These are phyloP conservation scores for Candida schatavii DNA, from an alignment of 805 yeast genomes.

Conservation along the genomic window DNA sequence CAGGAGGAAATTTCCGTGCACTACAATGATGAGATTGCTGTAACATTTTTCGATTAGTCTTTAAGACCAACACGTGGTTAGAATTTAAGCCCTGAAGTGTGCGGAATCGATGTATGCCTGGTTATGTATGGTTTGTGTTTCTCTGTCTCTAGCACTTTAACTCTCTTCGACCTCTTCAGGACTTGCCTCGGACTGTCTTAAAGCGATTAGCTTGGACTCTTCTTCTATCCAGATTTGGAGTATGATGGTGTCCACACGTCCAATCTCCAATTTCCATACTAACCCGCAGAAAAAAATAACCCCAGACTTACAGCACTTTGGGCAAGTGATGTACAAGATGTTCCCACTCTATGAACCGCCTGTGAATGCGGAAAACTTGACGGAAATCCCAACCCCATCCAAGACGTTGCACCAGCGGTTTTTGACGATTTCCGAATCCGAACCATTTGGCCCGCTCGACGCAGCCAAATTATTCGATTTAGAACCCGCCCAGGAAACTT, in stretches of 20 bases:
- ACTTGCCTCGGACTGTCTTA: too few relatives aligned
- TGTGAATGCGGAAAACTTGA: conserved; percentile 62
- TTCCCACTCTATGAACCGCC: conserved; percentile 64
- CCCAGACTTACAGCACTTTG: conserved; percentile 57
- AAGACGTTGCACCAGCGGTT: conserved; percentile 80
- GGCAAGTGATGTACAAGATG: conserved; percentile 66
- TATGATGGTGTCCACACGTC: too few relatives aligned
- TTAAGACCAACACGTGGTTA: conserved; percentile 63
- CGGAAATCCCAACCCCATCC: conserved; percentile 91
- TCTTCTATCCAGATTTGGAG: conserved; percentile 5
- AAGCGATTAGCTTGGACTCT: too few relatives aligned
- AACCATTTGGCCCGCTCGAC: conserved; percentile 93
- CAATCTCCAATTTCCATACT: too few relatives aligned
- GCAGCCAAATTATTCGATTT: conserved; percentile 82
- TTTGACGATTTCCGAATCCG: conserved; percentile 87
- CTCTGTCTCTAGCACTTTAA: too few relatives aligned
- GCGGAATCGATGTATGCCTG: too few relatives aligned
- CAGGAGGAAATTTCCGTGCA: neutral
- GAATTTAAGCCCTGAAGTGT: conserved; percentile 24
- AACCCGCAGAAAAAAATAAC: conserved; percentile 46
- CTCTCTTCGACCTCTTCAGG: too few relatives aligned
- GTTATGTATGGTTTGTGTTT: too few relatives aligned
- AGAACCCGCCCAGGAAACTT: conserved; percentile 82
- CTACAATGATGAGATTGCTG: conserved; percentile 45
- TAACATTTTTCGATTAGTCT: conserved; percentile 65